Evolutionary conservation across 495 filamentous ascomycete species (phyloP).

Genomic region (Tuber melanosporum): DNA sequence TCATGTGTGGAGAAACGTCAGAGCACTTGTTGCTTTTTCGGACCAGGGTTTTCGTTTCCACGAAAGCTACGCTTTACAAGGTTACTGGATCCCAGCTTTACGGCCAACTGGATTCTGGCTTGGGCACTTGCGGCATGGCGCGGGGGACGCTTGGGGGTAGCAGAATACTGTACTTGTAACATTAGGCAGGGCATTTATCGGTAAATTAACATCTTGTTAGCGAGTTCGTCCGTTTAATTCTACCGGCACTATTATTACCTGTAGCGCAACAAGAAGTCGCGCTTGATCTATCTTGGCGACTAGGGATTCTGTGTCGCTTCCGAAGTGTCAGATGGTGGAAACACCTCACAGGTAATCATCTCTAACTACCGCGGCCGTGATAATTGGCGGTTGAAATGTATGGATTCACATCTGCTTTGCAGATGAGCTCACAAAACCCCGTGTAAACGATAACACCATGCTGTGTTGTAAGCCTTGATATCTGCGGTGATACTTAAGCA

Average conservation of each 20-base stretch:
- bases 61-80: background rate
- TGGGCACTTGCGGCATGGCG: background rate
- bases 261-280: background rate
- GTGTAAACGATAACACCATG: background rate
- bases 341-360: background rate
- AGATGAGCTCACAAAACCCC: background rate
- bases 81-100: background rate
- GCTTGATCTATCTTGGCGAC: background rate
- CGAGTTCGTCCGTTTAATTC: background rate
- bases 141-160: too few relatives aligned
- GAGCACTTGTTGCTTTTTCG: background rate
- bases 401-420: background rate
- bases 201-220: background rate
- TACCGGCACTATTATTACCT: background rate
- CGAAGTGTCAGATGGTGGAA: background rate
- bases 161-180: background rate
- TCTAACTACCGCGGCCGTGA: background rate
- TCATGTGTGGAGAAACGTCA: background rate
- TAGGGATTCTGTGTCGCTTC: background rate
- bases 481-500: background rate
- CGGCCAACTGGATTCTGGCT: background rate
- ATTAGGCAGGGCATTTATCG: background rate
- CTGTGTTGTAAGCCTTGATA: background rate
- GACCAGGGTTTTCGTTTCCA: background rate
- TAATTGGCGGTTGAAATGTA: background rate